Evolutionary conservation across 1,139 yeast genomes (phyloP), one percentile per base, ranked within the genome.

Genomic region (Debaryomycetaceae sp.): DNA sequence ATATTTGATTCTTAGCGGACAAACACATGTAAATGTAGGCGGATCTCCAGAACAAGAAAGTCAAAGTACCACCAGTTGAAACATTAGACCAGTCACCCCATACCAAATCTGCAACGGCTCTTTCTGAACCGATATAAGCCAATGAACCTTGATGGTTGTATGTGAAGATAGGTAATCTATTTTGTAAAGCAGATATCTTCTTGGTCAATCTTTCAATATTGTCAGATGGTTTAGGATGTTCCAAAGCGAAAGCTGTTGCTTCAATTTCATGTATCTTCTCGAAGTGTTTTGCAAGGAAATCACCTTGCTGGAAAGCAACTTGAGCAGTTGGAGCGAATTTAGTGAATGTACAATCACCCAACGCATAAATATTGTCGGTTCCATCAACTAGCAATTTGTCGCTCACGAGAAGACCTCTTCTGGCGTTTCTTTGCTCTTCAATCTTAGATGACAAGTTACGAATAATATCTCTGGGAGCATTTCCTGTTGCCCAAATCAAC

Each of bases 401-500:
- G 68, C 89, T 86, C 47, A 90, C 87, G 55, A 88, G 75, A 55
- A 91, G 75, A 51, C 97, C 98, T 66, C 97, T 84, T 70, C 93
- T 83, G 46, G 96, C 90, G 62, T 82, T 81, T 66, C 80, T 84
- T 75, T 91, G 98, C 51, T 83, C 91, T 41, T 87, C 88, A 55
- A 91, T 72, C 68, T 80, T 78, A 45, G 76, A 60, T 66, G 85
- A 82, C 62, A 91, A 74, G 57, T 81, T 80, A 50, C 81, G 76
- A 47, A 87, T 78, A 50, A 91, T 79, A 41, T 81, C 82, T 68
- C 97, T 84, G 51, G 91, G 91, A 49, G 95, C 93, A 66, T 89
- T 90, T 70, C 98, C 98, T 43, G 97, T 91, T 48, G 97, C 97
- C 98, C 98, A 91, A 53, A 91, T 93, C 56, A 91, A 78, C 60